Evolutionary conservation across 2,329 filamentous ascomycete genomes (phyloP).

Genomic region (Didymella sp.): DNA sequence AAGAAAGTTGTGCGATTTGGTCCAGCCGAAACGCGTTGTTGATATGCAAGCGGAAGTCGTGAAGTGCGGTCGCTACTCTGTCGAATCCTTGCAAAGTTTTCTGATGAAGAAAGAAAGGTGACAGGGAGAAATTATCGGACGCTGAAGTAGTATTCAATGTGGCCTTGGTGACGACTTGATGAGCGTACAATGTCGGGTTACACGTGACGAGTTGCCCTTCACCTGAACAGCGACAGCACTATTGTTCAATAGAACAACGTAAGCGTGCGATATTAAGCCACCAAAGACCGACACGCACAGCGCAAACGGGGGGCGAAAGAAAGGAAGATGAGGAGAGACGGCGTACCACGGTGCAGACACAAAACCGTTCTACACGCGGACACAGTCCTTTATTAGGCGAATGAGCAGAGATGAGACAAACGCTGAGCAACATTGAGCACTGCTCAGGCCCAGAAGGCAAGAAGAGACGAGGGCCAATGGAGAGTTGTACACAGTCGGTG

Average conservation of each 20-base stretch:
- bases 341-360: conserved; percentile 24
- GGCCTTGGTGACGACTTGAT: conserved; percentile 22
- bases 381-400: conserved; percentile 42
- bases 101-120: conserved; percentile 6
- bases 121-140: conserved; percentile 13
- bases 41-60: conserved; percentile 7
- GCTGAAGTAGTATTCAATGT: conserved; percentile 21
- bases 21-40: conserved; percentile 17
- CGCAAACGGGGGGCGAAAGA: conserved; percentile 24
- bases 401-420: conserved; percentile 42
- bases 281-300: conserved; percentile 25
- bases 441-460: conserved; percentile 30
- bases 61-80: conserved; percentile 3
- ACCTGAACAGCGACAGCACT: conserved; percentile 35
- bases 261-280: conserved; percentile 22
- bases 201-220: conserved; percentile 33
- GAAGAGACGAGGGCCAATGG: conserved; percentile 46
- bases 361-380: conserved; percentile 25
- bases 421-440: conserved; percentile 29
- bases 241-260: conserved; percentile 38
- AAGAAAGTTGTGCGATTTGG: conserved; percentile 10
- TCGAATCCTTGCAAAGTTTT: conserved; percentile 7
- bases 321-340: conserved; percentile 27
- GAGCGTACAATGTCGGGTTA: conserved; percentile 28
- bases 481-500: conserved; percentile 28